Evolutionary conservation across 345 rosid genomes (phyloP).

Genomic region (Abelmoschus esculentus): DNA sequence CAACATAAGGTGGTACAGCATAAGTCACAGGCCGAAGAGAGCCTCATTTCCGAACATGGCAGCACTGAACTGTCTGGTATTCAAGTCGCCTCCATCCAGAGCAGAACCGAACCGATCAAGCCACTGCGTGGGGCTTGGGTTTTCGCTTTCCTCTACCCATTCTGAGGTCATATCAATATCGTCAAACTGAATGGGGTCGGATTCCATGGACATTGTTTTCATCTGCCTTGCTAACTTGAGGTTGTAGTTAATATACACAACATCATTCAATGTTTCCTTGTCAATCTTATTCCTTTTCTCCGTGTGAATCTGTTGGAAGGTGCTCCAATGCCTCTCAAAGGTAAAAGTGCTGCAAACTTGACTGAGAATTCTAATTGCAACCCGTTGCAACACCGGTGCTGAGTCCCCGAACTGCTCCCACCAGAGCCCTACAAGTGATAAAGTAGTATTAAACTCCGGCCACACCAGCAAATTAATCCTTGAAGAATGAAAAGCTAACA

Average conservation of each 20-base stretch:
- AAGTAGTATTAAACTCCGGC: background rate
- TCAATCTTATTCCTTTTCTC: conserved; percentile 86
- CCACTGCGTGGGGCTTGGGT: conserved; percentile 70
- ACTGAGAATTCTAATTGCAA: conserved; percentile 78
- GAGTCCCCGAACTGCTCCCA: conserved; percentile 95
- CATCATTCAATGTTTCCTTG: conserved; percentile 47
- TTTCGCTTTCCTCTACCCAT: conserved; percentile 84
- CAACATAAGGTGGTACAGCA: background rate
- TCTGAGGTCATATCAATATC: conserved; percentile 93
- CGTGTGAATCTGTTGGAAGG: conserved; percentile 66
- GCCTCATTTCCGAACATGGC: conserved; percentile 53
- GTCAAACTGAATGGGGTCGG: conserved; percentile 52
- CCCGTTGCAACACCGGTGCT: conserved; percentile 75
- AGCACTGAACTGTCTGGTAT: conserved; percentile 67
- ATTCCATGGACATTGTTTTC: conserved; percentile 40
- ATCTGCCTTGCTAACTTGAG: conserved; percentile 59
- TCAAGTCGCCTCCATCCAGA: conserved; percentile 72
- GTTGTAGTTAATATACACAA: conserved; percentile 43
- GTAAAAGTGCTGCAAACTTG: conserved; percentile 77
- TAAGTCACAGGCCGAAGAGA: conserved; percentile 58
- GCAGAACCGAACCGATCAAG: conserved; percentile 72
- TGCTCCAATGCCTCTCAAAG: conserved; percentile 66
- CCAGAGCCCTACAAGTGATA: conserved; percentile 57
- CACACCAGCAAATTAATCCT: background rate
- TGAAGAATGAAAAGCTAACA: background rate